These are phyloP conservation scores for Kodamaea kakaduensis DNA, from an alignment of 805 yeast species.

Conservation along the genomic window DNA sequence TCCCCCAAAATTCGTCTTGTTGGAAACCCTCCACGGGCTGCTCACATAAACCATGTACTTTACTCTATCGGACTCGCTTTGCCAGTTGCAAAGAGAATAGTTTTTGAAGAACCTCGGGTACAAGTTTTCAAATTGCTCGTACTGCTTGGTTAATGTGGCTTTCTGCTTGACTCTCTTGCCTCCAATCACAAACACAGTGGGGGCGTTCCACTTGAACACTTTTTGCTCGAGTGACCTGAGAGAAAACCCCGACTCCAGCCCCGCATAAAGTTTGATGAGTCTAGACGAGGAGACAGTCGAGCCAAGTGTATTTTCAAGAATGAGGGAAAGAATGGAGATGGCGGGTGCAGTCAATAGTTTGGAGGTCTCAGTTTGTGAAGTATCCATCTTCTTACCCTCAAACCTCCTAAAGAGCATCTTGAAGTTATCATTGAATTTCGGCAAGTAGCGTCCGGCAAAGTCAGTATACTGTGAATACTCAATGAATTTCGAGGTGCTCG, in stretches of 20 bases:
- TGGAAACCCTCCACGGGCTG: slow-evolving; percentile 75
- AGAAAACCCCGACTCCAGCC: slow-evolving; percentile 78
- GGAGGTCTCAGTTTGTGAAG: not conserved
- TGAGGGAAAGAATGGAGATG: slow-evolving; percentile 35
- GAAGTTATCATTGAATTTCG: slow-evolving; percentile 15
- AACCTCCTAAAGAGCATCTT: slow-evolving; percentile 29
- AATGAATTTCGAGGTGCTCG: no score
- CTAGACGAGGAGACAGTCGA: slow-evolving; percentile 42
- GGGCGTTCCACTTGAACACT: slow-evolving; percentile 87
- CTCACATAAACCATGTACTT: slow-evolving; percentile 62
- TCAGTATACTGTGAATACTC: slow-evolving; percentile 16
- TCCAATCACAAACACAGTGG: slow-evolving; percentile 64
- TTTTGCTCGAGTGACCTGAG: slow-evolving; percentile 82
- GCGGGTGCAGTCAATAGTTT: slow-evolving; percentile 26
- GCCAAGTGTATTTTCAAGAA: slow-evolving; percentile 20
- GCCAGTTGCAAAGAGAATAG: slow-evolving; percentile 26
- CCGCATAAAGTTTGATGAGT: slow-evolving; percentile 62
- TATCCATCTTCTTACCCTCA: not conserved
- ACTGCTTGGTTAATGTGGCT: slow-evolving; percentile 39
- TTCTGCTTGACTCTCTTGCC: slow-evolving; percentile 51
- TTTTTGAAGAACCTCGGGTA: slow-evolving; percentile 36
- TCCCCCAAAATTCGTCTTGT: slow-evolving; percentile 71
- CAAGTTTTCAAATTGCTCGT: slow-evolving; percentile 46
- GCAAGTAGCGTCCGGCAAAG: slow-evolving; percentile 2
- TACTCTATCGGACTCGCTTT: slow-evolving; percentile 39